These are phyloP conservation scores for Chaetomium strumarium DNA, from an alignment of 2,329 filamentous ascomycete genomes.

Conservation along the genomic window DNA sequence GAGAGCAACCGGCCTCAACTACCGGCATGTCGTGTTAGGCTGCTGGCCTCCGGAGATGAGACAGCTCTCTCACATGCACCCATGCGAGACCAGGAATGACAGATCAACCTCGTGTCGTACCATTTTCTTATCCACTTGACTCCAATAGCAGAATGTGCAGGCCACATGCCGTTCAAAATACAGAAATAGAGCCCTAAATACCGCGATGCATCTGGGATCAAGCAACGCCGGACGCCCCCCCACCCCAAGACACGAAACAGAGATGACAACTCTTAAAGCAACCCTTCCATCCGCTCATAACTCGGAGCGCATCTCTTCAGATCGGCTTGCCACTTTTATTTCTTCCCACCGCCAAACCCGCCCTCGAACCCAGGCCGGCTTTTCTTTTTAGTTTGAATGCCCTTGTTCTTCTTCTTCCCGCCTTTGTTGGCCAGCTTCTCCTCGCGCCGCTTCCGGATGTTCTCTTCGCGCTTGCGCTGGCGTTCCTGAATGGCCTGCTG, in stretches of 20 bases:
- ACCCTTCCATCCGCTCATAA: neutral
- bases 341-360: slow-evolving; percentile 55
- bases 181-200: slow-evolving; percentile 3
- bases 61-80: too few relatives aligned
- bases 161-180: slow-evolving; percentile 1
- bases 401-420: slow-evolving; percentile 46
- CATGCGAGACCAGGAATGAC: too few relatives aligned
- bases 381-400: slow-evolving; percentile 40
- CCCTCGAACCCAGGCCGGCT: slow-evolving; percentile 62
- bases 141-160: neutral
- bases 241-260: slow-evolving; percentile 1
- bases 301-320: too few relatives aligned
- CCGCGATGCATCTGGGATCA: slow-evolving; percentile 4
- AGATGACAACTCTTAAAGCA: neutral
- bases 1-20: neutral
- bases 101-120: neutral
- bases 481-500: slow-evolving; percentile 69
- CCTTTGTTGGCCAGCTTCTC: slow-evolving; percentile 58
- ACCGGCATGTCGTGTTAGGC: too few relatives aligned
- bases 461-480: slow-evolving; percentile 77
- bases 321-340: slow-evolving; percentile 26
- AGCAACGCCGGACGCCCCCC: slow-evolving; percentile 8
- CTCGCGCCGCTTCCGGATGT: slow-evolving; percentile 67
- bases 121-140: slow-evolving; percentile 15
- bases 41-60: too few relatives aligned